These are phyloP conservation scores for peach (Prunus persica) DNA, from an alignment of 306 rosid species.

Conservation along the genomic window Prunus_persica_NCBIv2 NC_034009.1:23593501-23594000, in stretches of 20 bases:
- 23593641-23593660: constrained; percentile 57
- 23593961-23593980: too few relatives aligned
- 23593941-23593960: too few relatives aligned
- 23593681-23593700: constrained; percentile 50
- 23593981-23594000: too few relatives aligned
- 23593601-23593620: constrained; percentile 45
- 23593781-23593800: not conserved
- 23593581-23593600: constrained; percentile 52
- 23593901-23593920: too few relatives aligned
- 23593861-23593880: too few relatives aligned
- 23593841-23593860: too few relatives aligned
- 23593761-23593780: not conserved
- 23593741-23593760: not conserved
- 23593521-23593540: constrained; percentile 9
- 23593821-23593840: too few relatives aligned
- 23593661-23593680: constrained; percentile 50
- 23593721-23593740: not conserved
- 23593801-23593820: not conserved
- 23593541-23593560: constrained; percentile 52
- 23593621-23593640: constrained; percentile 50
- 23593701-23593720: constrained; percentile 41
- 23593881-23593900: too few relatives aligned
- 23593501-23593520: too few relatives aligned
- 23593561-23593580: constrained; percentile 56
- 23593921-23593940: too few relatives aligned